Conservation (phyloP, 805 yeast species). For the Saccharomycopsis fibuligera region DNA sequence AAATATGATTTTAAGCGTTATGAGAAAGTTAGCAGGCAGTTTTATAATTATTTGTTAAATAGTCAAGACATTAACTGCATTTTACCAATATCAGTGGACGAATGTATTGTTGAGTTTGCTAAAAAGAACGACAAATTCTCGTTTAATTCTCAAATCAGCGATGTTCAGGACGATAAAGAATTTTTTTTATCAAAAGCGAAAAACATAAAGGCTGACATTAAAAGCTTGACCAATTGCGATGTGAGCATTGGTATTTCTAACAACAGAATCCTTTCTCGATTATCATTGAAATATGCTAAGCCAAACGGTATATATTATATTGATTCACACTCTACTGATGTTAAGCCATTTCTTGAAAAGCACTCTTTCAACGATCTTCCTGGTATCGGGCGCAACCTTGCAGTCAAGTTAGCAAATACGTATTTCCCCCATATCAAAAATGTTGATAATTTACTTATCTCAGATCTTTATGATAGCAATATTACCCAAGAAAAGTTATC, state of each 20-base stretch:
- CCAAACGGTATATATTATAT: constrained; percentile 61
- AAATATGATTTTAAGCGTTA: constrained; percentile 73
- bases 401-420: constrained; percentile 1
- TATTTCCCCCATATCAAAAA: background rate
- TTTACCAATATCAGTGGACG: constrained; percentile 87
- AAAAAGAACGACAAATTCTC: constrained; percentile 20
- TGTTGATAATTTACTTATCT: constrained; percentile 23
- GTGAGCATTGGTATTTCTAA: constrained; percentile 77
- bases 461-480: constrained; percentile 49
- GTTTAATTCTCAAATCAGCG: background rate
- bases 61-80: constrained; percentile 38
- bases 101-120: constrained; percentile 71
- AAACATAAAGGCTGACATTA: constrained; percentile 37
- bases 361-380: constrained; percentile 36
- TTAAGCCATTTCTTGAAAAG: constrained; percentile 31
- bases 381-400: constrained; percentile 32
- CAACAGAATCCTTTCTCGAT: constrained; percentile 71
- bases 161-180: background rate
- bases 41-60: constrained; percentile 54
- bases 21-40: constrained; percentile 53
- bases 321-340: constrained; percentile 24
- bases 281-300: constrained; percentile 69
- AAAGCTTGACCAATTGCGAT: constrained; percentile 45
- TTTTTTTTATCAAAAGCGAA: constrained; percentile 22
- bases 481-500: constrained; percentile 34